Evolutionary conservation across 2,329 filamentous ascomycete species (phyloP).

Genomic region (Neofusicoccum ribis): DNA sequence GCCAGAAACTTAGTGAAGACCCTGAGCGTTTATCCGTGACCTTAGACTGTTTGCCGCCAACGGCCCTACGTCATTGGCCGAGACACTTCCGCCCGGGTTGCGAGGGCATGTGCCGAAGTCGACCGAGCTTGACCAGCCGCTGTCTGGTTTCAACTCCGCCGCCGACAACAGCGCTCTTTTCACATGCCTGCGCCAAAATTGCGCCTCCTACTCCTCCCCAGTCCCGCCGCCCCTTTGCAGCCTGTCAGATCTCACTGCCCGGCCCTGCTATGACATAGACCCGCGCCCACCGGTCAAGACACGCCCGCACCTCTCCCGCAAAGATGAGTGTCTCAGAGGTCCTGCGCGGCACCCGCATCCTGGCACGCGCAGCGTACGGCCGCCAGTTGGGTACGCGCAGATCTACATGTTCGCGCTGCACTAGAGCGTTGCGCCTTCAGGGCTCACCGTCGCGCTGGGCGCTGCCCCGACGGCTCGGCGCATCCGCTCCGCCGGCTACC

Average conservation of each 20-base stretch:
- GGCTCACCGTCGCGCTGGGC: conserved; percentile 14
- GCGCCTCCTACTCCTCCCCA: neutral
- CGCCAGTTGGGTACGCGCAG: conserved; percentile 2
- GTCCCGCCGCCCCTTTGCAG: neutral
- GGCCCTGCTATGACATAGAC: conserved; percentile 7
- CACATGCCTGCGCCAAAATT: neutral
- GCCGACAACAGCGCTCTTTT: neutral
- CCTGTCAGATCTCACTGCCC: neutral
- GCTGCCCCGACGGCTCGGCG: conserved; percentile 8
- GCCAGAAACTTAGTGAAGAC: neutral
- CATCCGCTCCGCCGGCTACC: neutral
- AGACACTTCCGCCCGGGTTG: neutral
- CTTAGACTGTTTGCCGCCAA: neutral
- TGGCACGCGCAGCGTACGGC: conserved; percentile 5
- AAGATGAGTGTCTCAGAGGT: conserved; percentile 6
- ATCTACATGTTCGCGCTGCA: neutral
- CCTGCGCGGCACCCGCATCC: conserved; percentile 5
- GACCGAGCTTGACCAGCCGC: neutral
- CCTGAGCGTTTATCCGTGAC: neutral
- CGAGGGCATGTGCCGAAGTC: neutral
- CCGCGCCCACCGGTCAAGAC: neutral
- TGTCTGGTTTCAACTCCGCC: neutral
- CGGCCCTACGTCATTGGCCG: conserved; percentile 5
- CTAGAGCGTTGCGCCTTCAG: conserved; percentile 6
- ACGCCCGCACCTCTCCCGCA: neutral